Conservation (phyloP, 306 rosid genomes). For the Corylus americana region DNA sequence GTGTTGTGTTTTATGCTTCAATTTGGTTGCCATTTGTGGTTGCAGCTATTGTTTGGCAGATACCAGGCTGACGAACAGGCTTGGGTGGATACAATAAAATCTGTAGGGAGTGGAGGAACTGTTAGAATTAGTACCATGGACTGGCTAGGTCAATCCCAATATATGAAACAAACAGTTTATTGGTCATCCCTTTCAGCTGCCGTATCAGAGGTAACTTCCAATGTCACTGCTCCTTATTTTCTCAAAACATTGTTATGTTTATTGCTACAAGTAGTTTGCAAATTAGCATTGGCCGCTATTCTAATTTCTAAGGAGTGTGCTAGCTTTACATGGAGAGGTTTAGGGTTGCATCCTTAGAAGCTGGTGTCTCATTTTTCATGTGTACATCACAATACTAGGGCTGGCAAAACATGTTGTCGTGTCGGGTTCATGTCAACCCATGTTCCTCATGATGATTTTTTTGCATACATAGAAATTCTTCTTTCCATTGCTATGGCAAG, state of each 20-base stretch:
- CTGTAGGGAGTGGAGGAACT: slow-evolving; percentile 53
- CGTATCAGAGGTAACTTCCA: slow-evolving; percentile 72
- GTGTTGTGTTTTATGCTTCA: neutral
- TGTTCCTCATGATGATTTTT: neutral
- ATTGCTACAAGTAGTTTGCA: neutral
- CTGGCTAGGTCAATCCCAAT: slow-evolving; percentile 95
- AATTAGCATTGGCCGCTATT: neutral
- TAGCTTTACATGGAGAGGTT: neutral
- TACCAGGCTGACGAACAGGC: slow-evolving; percentile 88
- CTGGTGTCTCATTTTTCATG: neutral
- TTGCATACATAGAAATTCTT: neutral
- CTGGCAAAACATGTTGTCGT: too few relatives aligned
- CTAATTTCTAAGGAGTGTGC: neutral
- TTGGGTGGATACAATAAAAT: slow-evolving; percentile 82
- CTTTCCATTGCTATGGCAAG: neutral
- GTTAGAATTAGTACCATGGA: slow-evolving; percentile 89
- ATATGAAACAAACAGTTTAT: slow-evolving; percentile 54
- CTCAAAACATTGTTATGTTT: neutral
- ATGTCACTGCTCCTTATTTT: slow-evolving; percentile 10
- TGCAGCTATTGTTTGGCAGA: slow-evolving; percentile 78
- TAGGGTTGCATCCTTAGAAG: neutral
- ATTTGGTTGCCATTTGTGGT: slow-evolving; percentile 30
- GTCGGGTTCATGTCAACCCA: neutral
- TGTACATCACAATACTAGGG: neutral
- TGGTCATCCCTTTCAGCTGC: slow-evolving; percentile 92